Percentiles rank a stretch among this genome's conserved stretches.
These are phyloP conservation scores for Vaccinium macrocarpon DNA, from an alignment of 148 eudicot genomes.

Conservation along the genomic window DNA sequence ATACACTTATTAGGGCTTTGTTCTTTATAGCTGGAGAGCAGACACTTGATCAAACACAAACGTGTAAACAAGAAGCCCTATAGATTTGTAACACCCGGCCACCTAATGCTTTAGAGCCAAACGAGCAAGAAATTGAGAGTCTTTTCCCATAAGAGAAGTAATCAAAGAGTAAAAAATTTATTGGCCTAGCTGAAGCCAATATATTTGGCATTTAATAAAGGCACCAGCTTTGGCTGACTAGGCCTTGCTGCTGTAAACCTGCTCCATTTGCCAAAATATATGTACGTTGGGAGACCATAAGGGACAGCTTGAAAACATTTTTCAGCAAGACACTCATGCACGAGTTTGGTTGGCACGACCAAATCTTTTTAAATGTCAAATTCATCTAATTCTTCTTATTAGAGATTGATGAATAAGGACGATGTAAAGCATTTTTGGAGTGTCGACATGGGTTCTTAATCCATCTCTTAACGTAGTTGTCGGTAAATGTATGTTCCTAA, in stretches of 20 bases:
- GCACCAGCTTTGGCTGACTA: not conserved
- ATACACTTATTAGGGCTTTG: not conserved
- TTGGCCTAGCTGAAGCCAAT: not conserved
- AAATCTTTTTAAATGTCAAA: not conserved
- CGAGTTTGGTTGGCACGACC: slow-evolving; percentile 25
- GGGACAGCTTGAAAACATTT: slow-evolving; percentile 26
- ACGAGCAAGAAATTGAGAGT: not conserved
- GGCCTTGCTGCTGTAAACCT: not conserved
- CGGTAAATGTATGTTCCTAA: not conserved
- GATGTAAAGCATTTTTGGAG: not conserved
- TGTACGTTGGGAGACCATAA: not conserved
- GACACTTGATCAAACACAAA: not conserved
- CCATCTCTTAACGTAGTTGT: not conserved
- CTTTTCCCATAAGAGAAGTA: slow-evolving; percentile 11
- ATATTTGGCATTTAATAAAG: not conserved
- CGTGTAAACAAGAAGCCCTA: slow-evolving; percentile 8
- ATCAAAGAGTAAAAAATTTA: not conserved
- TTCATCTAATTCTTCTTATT: no score
- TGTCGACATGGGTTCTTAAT: not conserved
- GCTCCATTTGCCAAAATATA: not conserved
- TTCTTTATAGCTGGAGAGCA: not conserved
- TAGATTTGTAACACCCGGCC: not conserved
- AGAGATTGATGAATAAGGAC: no score
- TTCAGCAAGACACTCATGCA: slow-evolving; percentile 25
- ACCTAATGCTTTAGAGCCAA: not conserved